Percentiles rank a stretch among this genome's conserved stretches.
Conservation (phyloP, 2,329 filamentous ascomycete species). For the Fulvia fulva region DNA sequence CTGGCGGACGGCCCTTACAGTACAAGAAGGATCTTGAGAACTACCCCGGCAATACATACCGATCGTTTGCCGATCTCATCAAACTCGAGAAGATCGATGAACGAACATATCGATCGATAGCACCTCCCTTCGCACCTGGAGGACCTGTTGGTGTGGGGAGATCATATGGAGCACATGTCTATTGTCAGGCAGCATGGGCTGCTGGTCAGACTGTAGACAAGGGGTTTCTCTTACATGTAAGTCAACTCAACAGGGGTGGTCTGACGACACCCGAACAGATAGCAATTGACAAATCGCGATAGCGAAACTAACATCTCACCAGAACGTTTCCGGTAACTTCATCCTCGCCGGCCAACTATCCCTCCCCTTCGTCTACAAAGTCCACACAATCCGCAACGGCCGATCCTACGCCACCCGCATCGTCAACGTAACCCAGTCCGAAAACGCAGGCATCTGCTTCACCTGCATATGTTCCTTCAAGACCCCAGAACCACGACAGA, state of each 20-base stretch:
- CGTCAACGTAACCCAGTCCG: constrained; percentile 50
- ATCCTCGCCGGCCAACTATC: constrained; percentile 45
- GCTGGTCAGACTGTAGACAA: constrained; percentile 51
- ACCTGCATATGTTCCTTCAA: constrained; percentile 53
- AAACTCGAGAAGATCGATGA: constrained; percentile 40
- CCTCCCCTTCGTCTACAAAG: constrained; percentile 49
- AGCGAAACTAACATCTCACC: not conserved
- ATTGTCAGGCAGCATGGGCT: constrained; percentile 55
- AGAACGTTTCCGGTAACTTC: constrained; percentile 54
- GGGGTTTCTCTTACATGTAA: constrained; percentile 51
- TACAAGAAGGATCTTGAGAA: constrained; percentile 5
- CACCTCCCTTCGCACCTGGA: constrained; percentile 43
- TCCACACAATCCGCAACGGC: constrained; percentile 50
- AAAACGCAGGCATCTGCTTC: constrained; percentile 47
- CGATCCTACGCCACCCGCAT: constrained; percentile 50
- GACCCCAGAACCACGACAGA: constrained; percentile 35
- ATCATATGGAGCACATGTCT: constrained; percentile 56
- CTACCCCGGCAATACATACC: constrained; percentile 30
- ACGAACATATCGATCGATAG: constrained; percentile 38
- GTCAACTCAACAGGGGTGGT: not conserved
- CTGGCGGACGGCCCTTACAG: constrained; percentile 13
- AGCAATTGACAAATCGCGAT: too few species aligned
- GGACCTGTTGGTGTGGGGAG: constrained; percentile 32
- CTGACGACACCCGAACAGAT: not conserved
- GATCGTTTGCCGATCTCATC: constrained; percentile 41